phyloP scores from a whole-genome alignment of 2,329 filamentous ascomycete species.

The Balansia obtecta region DNA sequence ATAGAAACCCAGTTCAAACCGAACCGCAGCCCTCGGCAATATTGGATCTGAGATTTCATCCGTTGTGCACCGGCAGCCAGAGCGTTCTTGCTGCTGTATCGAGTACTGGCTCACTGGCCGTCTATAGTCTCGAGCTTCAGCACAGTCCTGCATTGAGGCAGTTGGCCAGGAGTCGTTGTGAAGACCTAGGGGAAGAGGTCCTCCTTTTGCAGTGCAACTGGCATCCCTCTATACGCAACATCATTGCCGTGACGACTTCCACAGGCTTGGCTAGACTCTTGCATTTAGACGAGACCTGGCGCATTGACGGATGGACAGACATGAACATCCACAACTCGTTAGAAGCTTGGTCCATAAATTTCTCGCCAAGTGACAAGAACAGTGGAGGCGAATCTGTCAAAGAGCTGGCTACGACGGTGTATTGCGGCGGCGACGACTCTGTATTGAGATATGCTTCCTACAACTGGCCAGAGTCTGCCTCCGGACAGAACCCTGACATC shows the following conservation, averaged over 20 bases:
- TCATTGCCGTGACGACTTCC: slow-evolving; percentile 61
- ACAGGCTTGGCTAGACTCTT: slow-evolving; percentile 50
- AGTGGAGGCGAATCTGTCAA: slow-evolving; percentile 12
- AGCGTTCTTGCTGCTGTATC: slow-evolving; percentile 61
- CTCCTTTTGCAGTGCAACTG: slow-evolving; percentile 64
- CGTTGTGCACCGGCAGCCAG: slow-evolving; percentile 20
- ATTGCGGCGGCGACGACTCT: slow-evolving; percentile 68
- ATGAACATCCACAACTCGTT: slow-evolving; percentile 39
- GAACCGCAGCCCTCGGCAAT: slow-evolving; percentile 58
- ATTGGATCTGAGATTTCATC: slow-evolving; percentile 75
- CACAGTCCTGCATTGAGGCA: slow-evolving; percentile 23
- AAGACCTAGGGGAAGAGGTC: slow-evolving; percentile 40
- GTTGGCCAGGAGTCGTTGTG: slow-evolving; percentile 31
- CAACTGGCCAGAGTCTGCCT: slow-evolving; percentile 9
- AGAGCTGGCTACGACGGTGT: slow-evolving; percentile 28
- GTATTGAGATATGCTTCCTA: slow-evolving; percentile 37
- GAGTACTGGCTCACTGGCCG: slow-evolving; percentile 57
- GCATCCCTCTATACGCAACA: slow-evolving; percentile 43
- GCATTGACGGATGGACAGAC: slow-evolving; percentile 20
- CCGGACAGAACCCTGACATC: slow-evolving; percentile 6
- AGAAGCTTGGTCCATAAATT: slow-evolving; percentile 64
- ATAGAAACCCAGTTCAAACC: slow-evolving; percentile 34
- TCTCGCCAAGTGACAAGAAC: slow-evolving; percentile 24
- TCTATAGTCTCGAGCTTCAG: slow-evolving; percentile 43
- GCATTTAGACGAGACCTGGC: slow-evolving; percentile 29